Base-by-base conservation (phyloP, 371 early-diverging fungal genomes). In the Conidiobolus incongruus region DNA sequence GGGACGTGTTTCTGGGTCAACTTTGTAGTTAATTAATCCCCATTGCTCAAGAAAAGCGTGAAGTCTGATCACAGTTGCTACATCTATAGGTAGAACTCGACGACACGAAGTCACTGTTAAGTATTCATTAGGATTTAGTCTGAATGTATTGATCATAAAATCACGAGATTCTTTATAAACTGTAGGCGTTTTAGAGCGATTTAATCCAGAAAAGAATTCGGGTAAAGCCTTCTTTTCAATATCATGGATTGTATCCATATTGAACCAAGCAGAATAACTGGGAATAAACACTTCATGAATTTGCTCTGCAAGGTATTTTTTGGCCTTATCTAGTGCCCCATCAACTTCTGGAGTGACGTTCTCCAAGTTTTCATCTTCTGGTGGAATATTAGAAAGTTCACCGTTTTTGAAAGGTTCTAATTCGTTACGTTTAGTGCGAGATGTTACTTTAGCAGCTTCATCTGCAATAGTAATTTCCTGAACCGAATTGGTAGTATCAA, bases 31-130 rank as follows among this genome's bases (percentile, higher is more conserved):
- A 52, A 98, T 91, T 31, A 98, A 63, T 1, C 98, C 98, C 99
- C 99, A 98, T 58, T 96, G 96, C 59, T 98, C 97, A 38, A 96
- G 60, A 52, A 98, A 96, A 4, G 94, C 85, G 62, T 96, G 95
- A 1, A 98, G 90, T 21, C 93, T 66, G 58, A 96, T 84, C 47
- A 98, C 88, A 12, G 91, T 81, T 52, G 93, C 90, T 2, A 98
- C 93, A 65, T 97, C 99, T 24, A 94, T 94, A 0, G 92, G 83
- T 42, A 96, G 55, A 55, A 89, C 86, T 33, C 94, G 68, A 47
- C 96, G 63, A 59, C 91, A 91, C 0, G 95, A 93, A 1, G 95
- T 95, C 11, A 97, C 85, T 7, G 95, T 91, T 41, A 95, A 62
- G 50, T 97, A 97, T 53, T 94, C 93, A 16, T 65, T 58, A 2